Percentiles rank a stretch among this genome's conserved stretches.
These are phyloP conservation scores for Begonia fuchsioides DNA, from an alignment of 306 rosid genomes.

Conservation along the genomic window DNA sequence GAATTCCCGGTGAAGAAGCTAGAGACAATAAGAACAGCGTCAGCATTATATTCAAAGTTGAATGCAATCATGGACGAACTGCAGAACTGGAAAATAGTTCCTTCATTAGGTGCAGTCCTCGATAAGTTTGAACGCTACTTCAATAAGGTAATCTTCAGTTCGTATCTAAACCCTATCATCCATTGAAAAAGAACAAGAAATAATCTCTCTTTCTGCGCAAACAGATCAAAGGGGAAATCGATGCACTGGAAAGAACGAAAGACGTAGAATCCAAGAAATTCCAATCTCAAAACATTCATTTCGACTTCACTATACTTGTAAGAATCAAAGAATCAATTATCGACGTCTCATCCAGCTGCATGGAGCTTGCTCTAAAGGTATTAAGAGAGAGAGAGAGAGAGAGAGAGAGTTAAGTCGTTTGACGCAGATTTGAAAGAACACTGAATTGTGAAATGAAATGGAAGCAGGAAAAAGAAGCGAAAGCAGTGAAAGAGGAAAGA, in stretches of 20 bases:
- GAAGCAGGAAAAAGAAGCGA: constrained; percentile 16
- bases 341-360: neutral
- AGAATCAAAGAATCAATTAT: neutral
- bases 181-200: too few species aligned
- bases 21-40: constrained; percentile 24
- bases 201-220: neutral
- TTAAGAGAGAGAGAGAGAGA: too few species aligned
- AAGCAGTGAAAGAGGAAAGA: too few species aligned
- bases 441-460: neutral
- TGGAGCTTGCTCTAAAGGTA: neutral
- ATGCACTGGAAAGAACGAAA: neutral
- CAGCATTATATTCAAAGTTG: constrained; percentile 37
- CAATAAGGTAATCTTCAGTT: constrained; percentile 32
- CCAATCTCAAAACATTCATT: neutral
- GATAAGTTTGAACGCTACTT: constrained; percentile 56
- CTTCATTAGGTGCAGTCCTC: constrained; percentile 34
- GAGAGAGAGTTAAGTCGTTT: too few species aligned
- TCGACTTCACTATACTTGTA: neutral
- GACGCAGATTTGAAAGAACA: too few species aligned
- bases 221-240: neutral
- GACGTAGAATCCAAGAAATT: neutral
- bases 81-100: constrained; percentile 40
- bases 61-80: constrained; percentile 37
- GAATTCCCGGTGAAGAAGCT: neutral
- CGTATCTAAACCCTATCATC: too few species aligned